phyloP scores from a whole-genome alignment of 1,284 basidiomycete species.

The Austropuccinia psidii region DNA sequence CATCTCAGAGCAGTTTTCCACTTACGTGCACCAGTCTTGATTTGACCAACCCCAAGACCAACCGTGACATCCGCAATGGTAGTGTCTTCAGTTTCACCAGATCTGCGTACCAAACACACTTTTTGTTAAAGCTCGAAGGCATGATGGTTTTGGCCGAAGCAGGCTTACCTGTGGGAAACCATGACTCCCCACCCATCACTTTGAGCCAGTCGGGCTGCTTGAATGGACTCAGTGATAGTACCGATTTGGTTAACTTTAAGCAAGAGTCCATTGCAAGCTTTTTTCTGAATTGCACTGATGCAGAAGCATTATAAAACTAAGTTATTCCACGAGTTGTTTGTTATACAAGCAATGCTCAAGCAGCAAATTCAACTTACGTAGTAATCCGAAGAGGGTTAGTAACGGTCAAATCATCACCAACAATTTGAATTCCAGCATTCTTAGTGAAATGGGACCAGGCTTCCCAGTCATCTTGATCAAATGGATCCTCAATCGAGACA shows the following conservation, averaged over 20 bases:
- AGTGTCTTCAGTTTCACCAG: conserved; percentile 52
- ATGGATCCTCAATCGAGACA: conserved; percentile 96
- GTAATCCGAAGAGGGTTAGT: conserved; percentile 98
- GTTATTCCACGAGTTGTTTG: too few relatives aligned
- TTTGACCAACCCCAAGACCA: conserved; percentile 85
- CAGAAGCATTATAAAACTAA: too few relatives aligned
- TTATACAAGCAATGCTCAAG: background rate
- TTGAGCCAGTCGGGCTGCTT: conserved; percentile 86
- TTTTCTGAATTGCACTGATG: conserved; percentile 84
- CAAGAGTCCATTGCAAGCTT: conserved; percentile 97
- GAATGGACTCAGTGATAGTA: conserved; percentile 97
- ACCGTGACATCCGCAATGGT: conserved; percentile 96
- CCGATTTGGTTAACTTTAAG: conserved; percentile 99
- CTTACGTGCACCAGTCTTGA: conserved; percentile 81
- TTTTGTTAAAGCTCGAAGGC: background rate
- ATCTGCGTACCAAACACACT: background rate
- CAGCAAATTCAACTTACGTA: conserved; percentile 57
- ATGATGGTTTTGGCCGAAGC: conserved; percentile 43
- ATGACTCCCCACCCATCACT: conserved; percentile 98
- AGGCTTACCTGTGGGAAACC: conserved; percentile 98
- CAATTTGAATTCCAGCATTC: conserved; percentile 62
- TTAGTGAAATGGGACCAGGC: conserved; percentile 89
- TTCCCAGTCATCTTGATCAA: conserved; percentile 99
- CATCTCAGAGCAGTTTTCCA: background rate
- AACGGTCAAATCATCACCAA: conserved; percentile 96